Percentiles rank a stretch among this genome's conserved stretches.
Evolutionary conservation across 768 basidiomycete species (phyloP).

Genomic region (Gymnopilus dilepis): DNA sequence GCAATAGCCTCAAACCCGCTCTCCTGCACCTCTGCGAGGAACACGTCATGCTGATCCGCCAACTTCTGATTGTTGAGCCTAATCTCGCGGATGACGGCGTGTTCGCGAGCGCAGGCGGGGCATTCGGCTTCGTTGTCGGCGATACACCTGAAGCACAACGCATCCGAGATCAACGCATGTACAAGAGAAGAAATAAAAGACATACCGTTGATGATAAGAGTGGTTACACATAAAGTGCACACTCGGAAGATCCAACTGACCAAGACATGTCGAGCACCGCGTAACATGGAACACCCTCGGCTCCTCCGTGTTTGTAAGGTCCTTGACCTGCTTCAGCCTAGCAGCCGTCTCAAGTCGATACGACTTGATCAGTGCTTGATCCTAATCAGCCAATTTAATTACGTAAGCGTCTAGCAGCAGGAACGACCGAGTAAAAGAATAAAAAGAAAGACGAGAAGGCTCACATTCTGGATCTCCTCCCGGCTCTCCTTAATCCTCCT

Average conservation of each 20-base stretch:
- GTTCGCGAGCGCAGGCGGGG: conserved; percentile 42
- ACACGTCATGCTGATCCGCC: conserved; percentile 82
- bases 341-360: conserved; percentile 85
- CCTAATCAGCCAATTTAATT: conserved; percentile 48
- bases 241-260: conserved; percentile 89
- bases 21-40: conserved; percentile 75
- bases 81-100: conserved; percentile 86
- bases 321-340: conserved; percentile 82
- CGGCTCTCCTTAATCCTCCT: conserved; percentile 73
- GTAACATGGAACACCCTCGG: conserved; percentile 95
- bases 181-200: background rate
- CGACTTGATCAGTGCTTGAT: conserved; percentile 84
- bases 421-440: too few relatives aligned
- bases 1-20: conserved; percentile 78
- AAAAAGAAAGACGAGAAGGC: conserved; percentile 31
- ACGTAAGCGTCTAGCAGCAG: conserved; percentile 1
- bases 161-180: background rate
- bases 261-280: conserved; percentile 87
- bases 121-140: conserved; percentile 6
- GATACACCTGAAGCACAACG: background rate
- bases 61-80: conserved; percentile 83
- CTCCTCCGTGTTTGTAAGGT: conserved; percentile 76
- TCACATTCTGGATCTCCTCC: conserved; percentile 80
- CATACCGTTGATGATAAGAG: conserved; percentile 4
- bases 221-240: conserved; percentile 92